Percentiles rank a stretch among this genome's conserved stretches.
These are phyloP conservation scores for Citrus medica DNA, from an alignment of 345 rosid species.

Conservation along the genomic window DNA sequence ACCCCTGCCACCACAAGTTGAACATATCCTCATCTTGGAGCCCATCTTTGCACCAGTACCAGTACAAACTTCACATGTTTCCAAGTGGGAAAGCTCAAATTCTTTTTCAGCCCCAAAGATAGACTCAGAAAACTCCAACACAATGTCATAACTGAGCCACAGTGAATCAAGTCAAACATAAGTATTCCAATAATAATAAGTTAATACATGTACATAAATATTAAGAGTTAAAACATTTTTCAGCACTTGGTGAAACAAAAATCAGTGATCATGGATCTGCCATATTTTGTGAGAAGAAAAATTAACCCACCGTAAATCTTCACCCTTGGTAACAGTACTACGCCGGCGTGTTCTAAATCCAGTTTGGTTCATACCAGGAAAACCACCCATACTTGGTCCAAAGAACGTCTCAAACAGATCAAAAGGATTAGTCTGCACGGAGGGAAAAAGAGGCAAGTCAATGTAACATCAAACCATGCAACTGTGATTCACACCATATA, in stretches of 20 bases:
- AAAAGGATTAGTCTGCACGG: slow-evolving; percentile 82
- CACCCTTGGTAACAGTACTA: slow-evolving; percentile 77
- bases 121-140: slow-evolving; percentile 72
- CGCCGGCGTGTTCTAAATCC: slow-evolving; percentile 78
- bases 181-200: neutral
- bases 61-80: slow-evolving; percentile 81
- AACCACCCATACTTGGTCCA: slow-evolving; percentile 91
- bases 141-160: slow-evolving; percentile 74
- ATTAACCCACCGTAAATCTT: slow-evolving; percentile 80
- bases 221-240: neutral
- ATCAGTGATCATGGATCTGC: neutral
- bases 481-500: neutral
- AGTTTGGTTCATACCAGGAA: slow-evolving; percentile 79
- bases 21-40: slow-evolving; percentile 89
- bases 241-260: neutral
- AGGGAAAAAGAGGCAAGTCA: slow-evolving; percentile 16
- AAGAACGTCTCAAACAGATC: slow-evolving; percentile 97
- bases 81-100: slow-evolving; percentile 90
- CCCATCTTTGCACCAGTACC: slow-evolving; percentile 95
- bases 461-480: neutral
- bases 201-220: too few relatives aligned
- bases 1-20: slow-evolving; percentile 99
- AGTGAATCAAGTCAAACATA: slow-evolving; percentile 14
- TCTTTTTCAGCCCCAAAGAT: slow-evolving; percentile 92
- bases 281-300: neutral